Base-by-base conservation (phyloP, 2,329 filamentous ascomycete species). In the Xylaria sp. region DNA sequence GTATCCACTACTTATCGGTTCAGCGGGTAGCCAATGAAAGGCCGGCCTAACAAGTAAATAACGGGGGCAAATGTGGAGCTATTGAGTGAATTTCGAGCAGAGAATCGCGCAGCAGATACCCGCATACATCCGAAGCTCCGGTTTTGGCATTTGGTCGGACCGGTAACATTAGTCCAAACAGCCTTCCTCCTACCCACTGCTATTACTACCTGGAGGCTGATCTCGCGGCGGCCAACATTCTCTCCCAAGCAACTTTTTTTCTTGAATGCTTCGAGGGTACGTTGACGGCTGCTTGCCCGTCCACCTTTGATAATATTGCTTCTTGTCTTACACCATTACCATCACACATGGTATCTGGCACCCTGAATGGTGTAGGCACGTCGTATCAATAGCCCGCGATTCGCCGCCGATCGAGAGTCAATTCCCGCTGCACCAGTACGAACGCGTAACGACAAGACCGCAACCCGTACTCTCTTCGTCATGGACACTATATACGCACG, bases 31-130 rank as follows among this genome's bases (percentile, higher is more conserved):
- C 47, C 53, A 58, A 61, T 22, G 33, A 67, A 6, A 36, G 39
- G 6, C 36, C 39, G 1, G 2, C 7, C 5, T 44, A 44, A 44
- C 1, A 17, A 2, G n/a, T 20, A 22, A 11, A 51, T 20, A 29
- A 31, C 22, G n/a, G 5, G 36, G 31, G 36, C 11, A 4, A 42
- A 11, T 63, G 58, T 65, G 66, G 66, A 38, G 54, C 33, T 1
- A 27, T 22, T 68, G 66, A 63, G 66, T 64, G 67, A 69, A 69
- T 69, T 69, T 69, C 49, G 29, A 44, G 22, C 27, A 50, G 31
- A 47, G 39, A 42, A 54, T 38, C 31, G 22, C 58, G 44, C 22
- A 11, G 36, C 29, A 38, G 33, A 15, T 20, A 42, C 31, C 50
- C 63, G 49, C 50, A 31, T 44, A 3, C 60, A 63, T 56, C 60